Percentiles rank a stretch among this genome's conserved stretches.
These are phyloP conservation scores for Phytophthora citrophthora DNA, from an alignment of 352 stramenopile genomes.

Conservation along the genomic window DNA sequence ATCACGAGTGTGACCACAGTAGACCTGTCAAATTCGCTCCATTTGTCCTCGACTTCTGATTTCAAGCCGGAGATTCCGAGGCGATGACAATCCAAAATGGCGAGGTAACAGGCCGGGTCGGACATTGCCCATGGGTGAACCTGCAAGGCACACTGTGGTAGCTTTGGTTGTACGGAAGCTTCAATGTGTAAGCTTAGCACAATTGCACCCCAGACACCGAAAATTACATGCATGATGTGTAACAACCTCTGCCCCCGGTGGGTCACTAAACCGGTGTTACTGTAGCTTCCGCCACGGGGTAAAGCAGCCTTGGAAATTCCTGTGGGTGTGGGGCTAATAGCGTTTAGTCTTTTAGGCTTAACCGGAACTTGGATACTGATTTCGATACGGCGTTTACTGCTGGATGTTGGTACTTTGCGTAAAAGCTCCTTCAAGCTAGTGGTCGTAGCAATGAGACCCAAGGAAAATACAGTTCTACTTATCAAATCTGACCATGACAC, in stretches of 20 bases:
- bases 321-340: neutral
- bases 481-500: conserved; percentile 36
- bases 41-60: conserved; percentile 18
- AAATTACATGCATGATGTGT: neutral
- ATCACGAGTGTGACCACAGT: conserved; percentile 33
- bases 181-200: conserved; percentile 32
- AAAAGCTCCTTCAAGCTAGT: conserved; percentile 19
- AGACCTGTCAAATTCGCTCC: conserved; percentile 19
- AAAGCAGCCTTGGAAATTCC: neutral
- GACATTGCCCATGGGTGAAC: conserved; percentile 28
- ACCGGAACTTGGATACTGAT: neutral
- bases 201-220: conserved; percentile 20
- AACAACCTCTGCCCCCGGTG: conserved; percentile 1
- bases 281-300: neutral
- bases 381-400: neutral
- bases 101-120: conserved; percentile 32
- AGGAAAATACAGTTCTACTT: conserved; percentile 26
- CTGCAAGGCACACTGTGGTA: conserved; percentile 31
- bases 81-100: conserved; percentile 34
- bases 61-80: conserved; percentile 10
- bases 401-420: neutral
- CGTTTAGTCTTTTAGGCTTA: neutral
- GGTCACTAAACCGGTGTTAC: neutral
- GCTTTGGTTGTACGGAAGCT: conserved; percentile 10
- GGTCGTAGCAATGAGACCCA: conserved; percentile 12